A percentile compares a stretch with the other conserved stretches of the same genome.
Conservation (phyloP, 176 grass and related monocot genomes). For the Phoenix roebelenii region DNA sequence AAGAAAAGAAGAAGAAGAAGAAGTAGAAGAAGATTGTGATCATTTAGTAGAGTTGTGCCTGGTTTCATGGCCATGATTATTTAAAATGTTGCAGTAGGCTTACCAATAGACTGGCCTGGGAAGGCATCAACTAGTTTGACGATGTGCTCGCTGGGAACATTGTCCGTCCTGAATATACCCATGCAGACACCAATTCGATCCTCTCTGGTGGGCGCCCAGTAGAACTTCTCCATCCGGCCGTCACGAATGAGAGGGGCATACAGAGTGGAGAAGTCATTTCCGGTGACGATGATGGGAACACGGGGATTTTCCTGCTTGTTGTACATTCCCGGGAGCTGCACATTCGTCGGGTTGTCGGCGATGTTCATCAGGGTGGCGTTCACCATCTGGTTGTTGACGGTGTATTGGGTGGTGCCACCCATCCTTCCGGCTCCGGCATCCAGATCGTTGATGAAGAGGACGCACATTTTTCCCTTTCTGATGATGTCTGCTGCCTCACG, state of each 20-base stretch:
- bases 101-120: conserved; percentile 19
- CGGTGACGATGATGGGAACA: conserved; percentile 15
- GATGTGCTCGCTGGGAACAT: conserved; percentile 2
- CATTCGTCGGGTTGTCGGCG: conserved; percentile 25
- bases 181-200: conserved; percentile 16
- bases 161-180: conserved; percentile 16
- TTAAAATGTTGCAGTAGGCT: not conserved
- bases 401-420: conserved; percentile 20
- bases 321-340: conserved; percentile 25
- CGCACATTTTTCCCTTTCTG: conserved; percentile 21
- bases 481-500: conserved; percentile 18
- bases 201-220: conserved; percentile 16
- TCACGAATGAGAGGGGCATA: conserved; percentile 21
- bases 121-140: conserved; percentile 14
- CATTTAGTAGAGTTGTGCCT: not conserved
- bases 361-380: conserved; percentile 29
- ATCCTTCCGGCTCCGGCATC: conserved; percentile 15
- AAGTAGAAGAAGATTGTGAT: no score
- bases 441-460: conserved; percentile 28
- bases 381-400: conserved; percentile 27
- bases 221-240: conserved; percentile 22
- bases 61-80: no score
- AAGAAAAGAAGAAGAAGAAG: no score
- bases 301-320: conserved; percentile 23
- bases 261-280: conserved; percentile 21